Evolutionary conservation across 2,329 filamentous ascomycete genomes (phyloP).

Genomic region (Pseudogymnoascus sp.): DNA sequence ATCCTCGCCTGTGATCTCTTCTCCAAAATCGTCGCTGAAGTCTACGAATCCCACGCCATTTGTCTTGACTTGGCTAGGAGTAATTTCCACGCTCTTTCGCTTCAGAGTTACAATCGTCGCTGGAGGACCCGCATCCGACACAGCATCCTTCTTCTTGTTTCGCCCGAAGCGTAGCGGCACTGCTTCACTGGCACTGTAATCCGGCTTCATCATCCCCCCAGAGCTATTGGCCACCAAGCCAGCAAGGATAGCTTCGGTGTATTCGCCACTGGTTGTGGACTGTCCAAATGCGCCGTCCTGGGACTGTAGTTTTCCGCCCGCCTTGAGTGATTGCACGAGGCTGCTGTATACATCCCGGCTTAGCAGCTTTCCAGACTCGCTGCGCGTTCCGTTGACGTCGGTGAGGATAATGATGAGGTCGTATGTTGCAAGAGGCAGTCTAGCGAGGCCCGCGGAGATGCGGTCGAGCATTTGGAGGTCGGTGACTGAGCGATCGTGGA

Average conservation of each 20-base stretch:
- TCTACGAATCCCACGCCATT: conserved; percentile 60
- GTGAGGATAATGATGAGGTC: conserved; percentile 77
- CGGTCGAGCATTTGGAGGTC: conserved; percentile 98
- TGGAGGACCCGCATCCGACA: conserved; percentile 20
- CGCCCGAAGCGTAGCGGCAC: conserved; percentile 48
- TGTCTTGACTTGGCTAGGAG: conserved; percentile 28
- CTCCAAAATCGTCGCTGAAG: conserved; percentile 53
- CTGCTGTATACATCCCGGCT: conserved; percentile 57
- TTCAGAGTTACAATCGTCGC: conserved; percentile 27
- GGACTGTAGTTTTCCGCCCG: conserved; percentile 57
- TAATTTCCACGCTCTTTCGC: conserved; percentile 23
- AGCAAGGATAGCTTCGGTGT: conserved; percentile 74
- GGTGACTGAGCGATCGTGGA: conserved; percentile 65
- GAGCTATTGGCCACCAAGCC: conserved; percentile 56
- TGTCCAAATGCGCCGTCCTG: conserved; percentile 56
- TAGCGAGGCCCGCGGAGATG: conserved; percentile 69
- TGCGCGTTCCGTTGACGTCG: conserved; percentile 57
- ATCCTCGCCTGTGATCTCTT: conserved; percentile 42
- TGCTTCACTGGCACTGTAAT: conserved; percentile 33
- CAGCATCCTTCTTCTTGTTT: conserved; percentile 45
- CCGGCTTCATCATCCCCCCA: conserved; percentile 66
- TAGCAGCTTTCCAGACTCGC: conserved; percentile 57
- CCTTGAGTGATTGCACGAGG: conserved; percentile 61
- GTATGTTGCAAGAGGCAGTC: conserved; percentile 69
- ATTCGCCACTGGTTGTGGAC: conserved; percentile 38